Evolutionary conservation across 768 basidiomycete species (phyloP), one percentile per base, ranked within the genome.

Genomic region (Lentinula aciculospora): DNA sequence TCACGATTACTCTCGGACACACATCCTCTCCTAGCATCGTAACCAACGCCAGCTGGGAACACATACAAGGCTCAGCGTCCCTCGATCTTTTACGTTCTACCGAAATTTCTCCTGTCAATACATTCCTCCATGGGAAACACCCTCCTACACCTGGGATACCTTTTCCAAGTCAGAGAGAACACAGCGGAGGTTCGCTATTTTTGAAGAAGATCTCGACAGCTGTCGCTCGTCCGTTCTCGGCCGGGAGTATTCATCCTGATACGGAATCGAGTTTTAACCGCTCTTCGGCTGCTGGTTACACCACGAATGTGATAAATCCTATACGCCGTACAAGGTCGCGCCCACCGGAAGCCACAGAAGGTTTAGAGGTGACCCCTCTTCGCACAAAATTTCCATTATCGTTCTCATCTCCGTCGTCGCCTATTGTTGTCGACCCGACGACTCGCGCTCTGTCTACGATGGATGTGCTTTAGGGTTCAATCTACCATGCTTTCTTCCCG

Each of bases 21-120:
- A n/a, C 23, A 1, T 36, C 51, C 8, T 36, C 19, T 4, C 23
- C 51, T 25, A 53, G 51, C 34, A 27, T 53, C 13, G 51, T n/a
- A 4, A 50, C 49, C 2, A 50, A 31, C 7, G n/a, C 51, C 10
- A 53, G 51, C 13, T 53, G 51, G 51, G 51, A 36, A 27, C 32
- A 53, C 23, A 39, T 53, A 23, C 51, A 53, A 36, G 34, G 34
- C 6, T 53, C 51, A 15, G 23, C 51, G 6, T 53, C 51, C 8
- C 34, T 53, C n/a, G 51, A 53, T 39, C 51, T 53, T 23, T 25
- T 53, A 39, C 32, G 51, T 23, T 36, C 21, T 53, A n/a, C 51
- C 17, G 51, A 53, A 3, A 39, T 13, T 27, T 40, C 51, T 32
- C 23, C 21, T 6, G 28, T 21, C 8, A 56, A 56, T 28, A 39